Base-by-base conservation (phyloP, 192 early-diverging fungal genomes). In the Coemansia sp. region DNA sequence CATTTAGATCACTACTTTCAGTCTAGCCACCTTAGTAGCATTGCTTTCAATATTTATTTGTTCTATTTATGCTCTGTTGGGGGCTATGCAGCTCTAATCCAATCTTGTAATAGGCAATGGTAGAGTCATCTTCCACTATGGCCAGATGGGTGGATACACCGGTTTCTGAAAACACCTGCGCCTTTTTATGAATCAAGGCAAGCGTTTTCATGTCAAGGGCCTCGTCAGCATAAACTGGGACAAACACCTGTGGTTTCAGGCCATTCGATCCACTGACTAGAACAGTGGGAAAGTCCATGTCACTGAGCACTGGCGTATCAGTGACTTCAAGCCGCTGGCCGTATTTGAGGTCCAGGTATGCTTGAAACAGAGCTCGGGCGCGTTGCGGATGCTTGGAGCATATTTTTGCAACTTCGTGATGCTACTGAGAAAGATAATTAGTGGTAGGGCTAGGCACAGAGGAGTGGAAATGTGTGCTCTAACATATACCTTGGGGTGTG, bases 321-420 rank as follows among this genome's bases (percentile, higher is more conserved):
- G 42, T 43, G 0, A 37, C 39, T 2, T 50, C 24, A 6, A 61
- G 51, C 42, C 42, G 40, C 53, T 65, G 67, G 62, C 75, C 65
- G 40, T 79, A 79, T 63, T 74, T 74, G 9, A 79, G 13, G 57
- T 79, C 68, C 6, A 79, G 28, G 18, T 68, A 70, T 18, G 64
- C 43, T 21, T 79, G 77, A 31, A 79, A 79, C 20, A 79, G 18
- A 0, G 66, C 68, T 24, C 77, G 67, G 11, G 63, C 61, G 26
- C 67, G 59, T 8, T 1, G 42, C n/a, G 77, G 68, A 16, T 37
- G 61, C 21, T 42, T 37, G 26, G 31, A 33, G 53, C 77, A 79
- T 1, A 71, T 61, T 1, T 60, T 62, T 0, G 68, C 59, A 2
- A 74, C 62, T 23, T 79, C 77, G 36, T 70, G 53, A 18, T 62